Evolutionary conservation across 345 rosid species (phyloP).

Genomic region (Luvunga scandens): DNA sequence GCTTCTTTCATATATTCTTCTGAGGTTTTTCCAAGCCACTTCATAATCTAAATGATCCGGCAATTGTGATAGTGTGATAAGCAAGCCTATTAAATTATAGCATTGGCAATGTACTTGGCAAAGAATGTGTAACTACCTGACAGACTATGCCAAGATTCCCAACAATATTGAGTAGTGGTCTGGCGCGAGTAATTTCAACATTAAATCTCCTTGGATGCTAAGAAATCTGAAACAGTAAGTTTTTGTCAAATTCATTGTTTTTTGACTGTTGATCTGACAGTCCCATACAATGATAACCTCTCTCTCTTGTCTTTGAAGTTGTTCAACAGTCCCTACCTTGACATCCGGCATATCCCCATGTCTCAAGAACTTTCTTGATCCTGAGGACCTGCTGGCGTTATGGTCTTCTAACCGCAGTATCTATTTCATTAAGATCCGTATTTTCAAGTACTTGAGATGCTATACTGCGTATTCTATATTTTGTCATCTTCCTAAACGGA

Average conservation of each 20-base stretch:
- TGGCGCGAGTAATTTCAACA: slow-evolving; percentile 54
- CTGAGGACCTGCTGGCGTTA: slow-evolving; percentile 62
- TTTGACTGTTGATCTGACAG: slow-evolving; percentile 55
- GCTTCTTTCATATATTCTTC: too few species aligned
- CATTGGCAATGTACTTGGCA: not conserved
- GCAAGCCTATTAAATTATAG: not conserved
- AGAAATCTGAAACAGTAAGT: slow-evolving; percentile 43
- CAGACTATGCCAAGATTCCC: slow-evolving; percentile 55
- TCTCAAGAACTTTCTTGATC: slow-evolving; percentile 43
- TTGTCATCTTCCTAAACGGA: too few species aligned
- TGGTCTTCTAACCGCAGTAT: slow-evolving; percentile 58
- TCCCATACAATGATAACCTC: slow-evolving; percentile 54
- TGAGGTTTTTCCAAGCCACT: too few species aligned
- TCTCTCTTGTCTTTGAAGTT: slow-evolving; percentile 65
- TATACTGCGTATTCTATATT: too few species aligned
- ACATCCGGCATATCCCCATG: too few species aligned
- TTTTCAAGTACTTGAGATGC: not conserved
- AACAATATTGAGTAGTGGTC: slow-evolving; percentile 40
- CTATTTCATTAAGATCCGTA: slow-evolving; percentile 27
- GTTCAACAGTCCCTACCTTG: slow-evolving; percentile 67
- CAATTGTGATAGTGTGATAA: too few species aligned
- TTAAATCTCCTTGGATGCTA: slow-evolving; percentile 58
- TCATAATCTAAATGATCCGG: too few species aligned
- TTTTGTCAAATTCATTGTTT: slow-evolving; percentile 47
- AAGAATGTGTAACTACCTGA: slow-evolving; percentile 31